Conservation (phyloP, 305 asterid genomes). For the Fraxinus greggii region DNA sequence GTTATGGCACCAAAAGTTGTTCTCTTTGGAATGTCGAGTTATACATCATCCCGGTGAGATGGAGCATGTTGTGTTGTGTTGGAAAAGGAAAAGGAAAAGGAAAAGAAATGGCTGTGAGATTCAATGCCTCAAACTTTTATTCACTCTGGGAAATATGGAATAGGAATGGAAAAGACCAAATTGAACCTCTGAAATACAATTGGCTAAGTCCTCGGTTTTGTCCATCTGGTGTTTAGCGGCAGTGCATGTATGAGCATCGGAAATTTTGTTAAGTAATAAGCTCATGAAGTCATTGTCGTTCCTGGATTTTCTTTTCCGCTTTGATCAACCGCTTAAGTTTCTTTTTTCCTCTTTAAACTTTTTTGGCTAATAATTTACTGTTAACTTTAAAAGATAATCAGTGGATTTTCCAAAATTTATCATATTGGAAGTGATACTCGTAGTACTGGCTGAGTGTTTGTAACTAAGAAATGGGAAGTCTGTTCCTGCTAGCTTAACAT, state of each 20-base stretch:
- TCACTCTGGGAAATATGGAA: not conserved
- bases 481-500: not conserved
- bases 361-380: not conserved
- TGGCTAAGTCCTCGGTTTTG: not conserved
- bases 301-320: not conserved
- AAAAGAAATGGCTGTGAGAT: not conserved
- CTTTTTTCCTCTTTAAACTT: not conserved
- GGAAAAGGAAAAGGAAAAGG: not conserved
- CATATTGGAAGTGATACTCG: not conserved
- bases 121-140: not conserved
- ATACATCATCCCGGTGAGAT: not conserved
- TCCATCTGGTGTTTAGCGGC: not conserved
- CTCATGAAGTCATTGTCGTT: not conserved
- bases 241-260: not conserved
- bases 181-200: not conserved
- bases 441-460: not conserved
- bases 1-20: not conserved
- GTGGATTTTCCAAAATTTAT: not conserved
- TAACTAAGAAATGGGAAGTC: not conserved
- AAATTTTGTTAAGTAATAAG: no score
- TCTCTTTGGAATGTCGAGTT: not conserved
- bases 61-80: not conserved
- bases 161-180: not conserved
- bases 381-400: not conserved
- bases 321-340: no score